Conservation (phyloP, 2,329 filamentous ascomycete genomes). For the Thelonectria blattea region DNA sequence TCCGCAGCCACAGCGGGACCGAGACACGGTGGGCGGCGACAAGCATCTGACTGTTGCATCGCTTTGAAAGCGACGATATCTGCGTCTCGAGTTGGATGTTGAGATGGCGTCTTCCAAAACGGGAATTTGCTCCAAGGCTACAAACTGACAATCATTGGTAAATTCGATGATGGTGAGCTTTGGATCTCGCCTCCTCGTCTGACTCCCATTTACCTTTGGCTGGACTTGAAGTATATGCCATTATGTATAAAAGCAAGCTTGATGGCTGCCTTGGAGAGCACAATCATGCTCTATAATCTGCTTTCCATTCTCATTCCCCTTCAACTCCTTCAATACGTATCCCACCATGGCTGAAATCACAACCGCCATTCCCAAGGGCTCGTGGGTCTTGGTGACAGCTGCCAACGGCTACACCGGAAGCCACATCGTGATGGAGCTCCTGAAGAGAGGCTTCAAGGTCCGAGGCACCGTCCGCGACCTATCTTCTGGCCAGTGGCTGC, state of each 20-base stretch:
- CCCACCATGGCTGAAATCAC: not conserved
- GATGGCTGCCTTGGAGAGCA: not conserved
- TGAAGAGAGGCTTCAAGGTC: slow-evolving; percentile 30
- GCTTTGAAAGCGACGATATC: no score
- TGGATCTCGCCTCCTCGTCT: no score
- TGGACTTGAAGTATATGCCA: not conserved
- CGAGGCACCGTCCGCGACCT: slow-evolving; percentile 29
- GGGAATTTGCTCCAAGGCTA: not conserved
- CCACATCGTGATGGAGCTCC: slow-evolving; percentile 29
- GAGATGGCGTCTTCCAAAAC: not conserved
- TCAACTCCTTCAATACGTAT: not conserved
- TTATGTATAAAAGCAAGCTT: not conserved
- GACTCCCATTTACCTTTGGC: no score
- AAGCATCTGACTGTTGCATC: no score
- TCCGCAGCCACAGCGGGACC: not conserved
- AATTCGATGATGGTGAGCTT: not conserved
- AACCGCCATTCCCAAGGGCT: slow-evolving; percentile 28
- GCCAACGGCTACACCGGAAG: slow-evolving; percentile 31
- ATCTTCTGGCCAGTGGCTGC: slow-evolving; percentile 26
- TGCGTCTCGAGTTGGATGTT: no score
- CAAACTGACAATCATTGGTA: not conserved
- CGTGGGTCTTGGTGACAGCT: slow-evolving; percentile 32
- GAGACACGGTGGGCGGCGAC: no score
- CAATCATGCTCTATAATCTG: no score
- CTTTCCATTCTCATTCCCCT: no score